Percentiles rank a stretch among this genome's conserved stretches.
These are phyloP conservation scores for Deinandra increscens DNA, from an alignment of 129 eudicot genomes.

Conservation along the genomic window DNA sequence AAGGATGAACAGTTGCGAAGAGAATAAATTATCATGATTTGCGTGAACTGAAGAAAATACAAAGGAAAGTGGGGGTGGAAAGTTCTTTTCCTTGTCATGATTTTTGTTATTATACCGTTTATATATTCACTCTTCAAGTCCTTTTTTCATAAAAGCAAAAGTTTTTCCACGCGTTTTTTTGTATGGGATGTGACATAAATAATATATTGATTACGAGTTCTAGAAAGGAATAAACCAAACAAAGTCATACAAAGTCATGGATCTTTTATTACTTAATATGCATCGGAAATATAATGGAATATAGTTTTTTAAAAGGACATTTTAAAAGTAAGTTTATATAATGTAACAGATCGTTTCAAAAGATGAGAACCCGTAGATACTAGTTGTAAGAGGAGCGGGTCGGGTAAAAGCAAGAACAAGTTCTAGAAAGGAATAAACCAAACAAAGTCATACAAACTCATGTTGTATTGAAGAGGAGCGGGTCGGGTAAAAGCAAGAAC, in stretches of 20 bases:
- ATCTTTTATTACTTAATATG: too few relatives aligned
- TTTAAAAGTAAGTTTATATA: too few relatives aligned
- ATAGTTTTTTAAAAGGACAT: too few relatives aligned
- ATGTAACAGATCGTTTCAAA: too few relatives aligned
- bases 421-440: constrained; percentile 4
- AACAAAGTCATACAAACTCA: background rate
- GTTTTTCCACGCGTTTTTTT: background rate
- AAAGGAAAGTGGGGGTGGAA: background rate
- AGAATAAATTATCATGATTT: background rate
- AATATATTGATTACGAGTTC: constrained; percentile 3
- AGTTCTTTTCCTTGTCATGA: background rate
- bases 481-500: too few relatives aligned
- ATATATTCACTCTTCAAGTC: background rate
- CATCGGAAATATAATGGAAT: too few relatives aligned
- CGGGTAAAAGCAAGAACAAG: too few relatives aligned
- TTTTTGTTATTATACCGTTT: background rate
- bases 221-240: constrained; percentile 4
- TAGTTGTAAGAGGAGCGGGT: too few relatives aligned
- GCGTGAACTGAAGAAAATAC: background rate
- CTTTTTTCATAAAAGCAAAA: background rate
- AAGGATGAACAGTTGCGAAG: background rate
- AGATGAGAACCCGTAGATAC: too few relatives aligned
- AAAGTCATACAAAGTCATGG: background rate
- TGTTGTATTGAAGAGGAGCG: too few relatives aligned
- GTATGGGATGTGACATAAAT: background rate